Base-by-base conservation (phyloP, 345 rosid genomes). In the Boechera stricta region DNA sequence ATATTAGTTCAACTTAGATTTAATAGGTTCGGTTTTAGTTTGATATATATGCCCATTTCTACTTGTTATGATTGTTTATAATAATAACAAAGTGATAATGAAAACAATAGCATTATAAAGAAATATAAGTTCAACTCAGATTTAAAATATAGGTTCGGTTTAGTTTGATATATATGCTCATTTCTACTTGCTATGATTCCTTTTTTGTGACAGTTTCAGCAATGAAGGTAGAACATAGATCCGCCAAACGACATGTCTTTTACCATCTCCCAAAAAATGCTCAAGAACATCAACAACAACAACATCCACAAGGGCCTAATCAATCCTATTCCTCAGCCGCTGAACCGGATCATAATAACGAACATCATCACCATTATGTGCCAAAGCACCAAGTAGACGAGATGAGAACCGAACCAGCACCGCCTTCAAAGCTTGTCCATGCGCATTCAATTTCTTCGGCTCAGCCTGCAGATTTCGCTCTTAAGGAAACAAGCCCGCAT, bases 401-500 rank as follows among this genome's bases (percentile, higher is more conserved):
- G 75, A 85, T 90, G 87, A 90, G 87, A 81, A 78, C 90, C 13
- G 86, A 87, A 81, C 72, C 83, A 63, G 15, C 57, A 51, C 89
- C 81, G 9, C 98, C 92, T 70, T 77, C 94, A 6, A 89, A 85
- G 86, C 77, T 92, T 62, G 88, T 90, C 59, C 98, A 84, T 7
- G 84, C 89, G 72, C 80, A 85, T 84, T 90, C 97, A 4, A 86
- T 80, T 15, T 63, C 92, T 9, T 81, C 98, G 4, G 77, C 89
- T 47, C 99, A 88, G 57, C 92, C 92, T 2, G 89, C 85, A 16
- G 99, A 93, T 65, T 93, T 81, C 55, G 90, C 93, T 1, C 85
- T 95, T 59, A 95, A 93, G 71, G 98, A 95, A 88, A 95, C 99
- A 35, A 87, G 90, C 58, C 99, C 99, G 4, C 87, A 85, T 79